Evolutionary conservation across 2,329 filamentous ascomycete species (phyloP), one percentile per base, ranked within the genome.

Genomic region (Dothideomycetes sp.): DNA sequence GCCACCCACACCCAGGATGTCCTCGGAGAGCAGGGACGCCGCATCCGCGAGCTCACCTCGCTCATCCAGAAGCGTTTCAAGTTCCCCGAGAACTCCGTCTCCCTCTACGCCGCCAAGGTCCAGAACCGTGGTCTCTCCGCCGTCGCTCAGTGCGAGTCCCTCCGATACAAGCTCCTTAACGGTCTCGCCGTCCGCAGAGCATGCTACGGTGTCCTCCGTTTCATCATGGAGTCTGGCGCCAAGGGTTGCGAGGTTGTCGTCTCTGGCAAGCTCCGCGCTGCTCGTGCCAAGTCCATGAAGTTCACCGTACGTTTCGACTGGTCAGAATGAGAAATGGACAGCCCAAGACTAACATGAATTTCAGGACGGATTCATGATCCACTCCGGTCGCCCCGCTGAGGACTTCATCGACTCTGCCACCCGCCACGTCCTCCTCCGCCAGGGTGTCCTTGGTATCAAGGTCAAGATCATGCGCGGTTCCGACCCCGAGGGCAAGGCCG

Each of bases 21-120:
- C 58, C 86, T 98, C 63, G 91, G 91, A 65, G 91, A 98, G 82
- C 91, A 98, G 79, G 91, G 91, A 64, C 88, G 91, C 75, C 86
- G 91, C 75, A 98, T 98, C 72, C 89, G 91, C 70, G 91, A 98
- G 79, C 87, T 98, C 72, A 98, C 91, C 67, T 95, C 87, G 63
- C 83, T 98, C 67, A 98, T 98, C 79, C 93, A 98, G 79, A 96
- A 98, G 84, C 88, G 91, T 66, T 98, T 98, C 85, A 95, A 95
- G 79, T 98, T 98, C 83, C 89, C 91, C 72, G 89, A 96, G 77
- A 96, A 96, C 84, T 93, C 84, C 59, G 91, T 98, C 68, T 96
- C 91, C 54, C 87, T 98, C 64, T 98, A 98, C 71, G 91, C 91
- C 73, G 93, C 91, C 71, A 98, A 98, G 83, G 91, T 98, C 65